These are phyloP conservation scores for Zygosaccharomyces bisporus DNA, from an alignment of 805 yeast species.

Conservation along the genomic window DNA sequence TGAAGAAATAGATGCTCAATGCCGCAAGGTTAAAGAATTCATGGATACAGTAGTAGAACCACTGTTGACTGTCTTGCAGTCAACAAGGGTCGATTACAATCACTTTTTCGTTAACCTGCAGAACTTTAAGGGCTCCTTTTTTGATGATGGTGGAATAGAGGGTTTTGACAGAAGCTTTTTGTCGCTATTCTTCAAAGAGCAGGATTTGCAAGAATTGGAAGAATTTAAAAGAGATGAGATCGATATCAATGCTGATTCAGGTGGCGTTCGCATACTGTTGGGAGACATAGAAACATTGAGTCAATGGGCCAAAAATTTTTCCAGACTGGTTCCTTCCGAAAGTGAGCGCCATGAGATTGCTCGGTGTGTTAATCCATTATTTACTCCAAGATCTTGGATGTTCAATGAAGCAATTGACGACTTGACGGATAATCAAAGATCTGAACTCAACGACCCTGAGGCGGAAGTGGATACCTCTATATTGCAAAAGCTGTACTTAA, in stretches of 20 bases:
- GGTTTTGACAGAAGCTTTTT: slow-evolving; percentile 23
- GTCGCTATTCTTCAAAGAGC: slow-evolving; percentile 20
- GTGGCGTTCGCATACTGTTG: slow-evolving; percentile 35
- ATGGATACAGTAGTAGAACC: slow-evolving; percentile 46
- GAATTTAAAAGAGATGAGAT: slow-evolving; percentile 29
- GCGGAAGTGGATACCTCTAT: slow-evolving; percentile 35
- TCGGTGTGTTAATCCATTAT: slow-evolving; percentile 61
- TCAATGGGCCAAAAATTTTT: slow-evolving; percentile 53
- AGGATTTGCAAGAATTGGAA: slow-evolving; percentile 18
- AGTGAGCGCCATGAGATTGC: slow-evolving; percentile 44
- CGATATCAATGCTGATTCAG: slow-evolving; percentile 32
- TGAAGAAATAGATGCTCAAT: slow-evolving; percentile 11
- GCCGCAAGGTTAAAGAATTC: slow-evolving; percentile 20
- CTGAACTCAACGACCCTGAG: slow-evolving; percentile 38
- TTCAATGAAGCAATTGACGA: slow-evolving; percentile 72
- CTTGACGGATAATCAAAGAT: slow-evolving; percentile 48
- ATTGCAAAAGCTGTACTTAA: slow-evolving; percentile 58
- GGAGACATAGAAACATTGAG: slow-evolving; percentile 42
- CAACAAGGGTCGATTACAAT: slow-evolving; percentile 72
- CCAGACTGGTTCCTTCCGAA: slow-evolving; percentile 36
- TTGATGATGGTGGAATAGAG: slow-evolving; percentile 21
- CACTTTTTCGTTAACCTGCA: slow-evolving; percentile 69
- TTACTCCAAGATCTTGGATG: slow-evolving; percentile 82
- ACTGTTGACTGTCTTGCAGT: slow-evolving; percentile 55
- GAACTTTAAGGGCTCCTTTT: slow-evolving; percentile 40